These are phyloP conservation scores for Agrocybe praecox DNA, from an alignment of 768 basidiomycete species.

Conservation along the genomic window DNA sequence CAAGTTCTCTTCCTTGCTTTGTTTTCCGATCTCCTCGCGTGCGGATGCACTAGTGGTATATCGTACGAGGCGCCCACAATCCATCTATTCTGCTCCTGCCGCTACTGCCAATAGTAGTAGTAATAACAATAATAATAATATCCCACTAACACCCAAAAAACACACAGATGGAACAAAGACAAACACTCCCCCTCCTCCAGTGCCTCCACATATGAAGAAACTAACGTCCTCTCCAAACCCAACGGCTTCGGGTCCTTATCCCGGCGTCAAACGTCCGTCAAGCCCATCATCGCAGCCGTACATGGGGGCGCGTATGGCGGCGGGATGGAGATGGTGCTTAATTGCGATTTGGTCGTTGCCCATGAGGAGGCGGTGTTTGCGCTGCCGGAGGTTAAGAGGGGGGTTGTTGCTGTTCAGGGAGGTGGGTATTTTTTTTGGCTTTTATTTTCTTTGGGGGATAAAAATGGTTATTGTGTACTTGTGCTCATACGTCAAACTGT, in stretches of 20 bases:
- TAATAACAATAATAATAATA: too few relatives aligned
- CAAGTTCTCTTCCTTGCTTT: too few relatives aligned
- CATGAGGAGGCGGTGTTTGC: conserved; percentile 69
- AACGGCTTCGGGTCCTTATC: conserved; percentile 79
- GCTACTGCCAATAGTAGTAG: too few relatives aligned
- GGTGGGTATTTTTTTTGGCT: conserved; percentile 40
- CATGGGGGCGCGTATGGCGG: conserved; percentile 75
- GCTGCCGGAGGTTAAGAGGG: conserved; percentile 77
- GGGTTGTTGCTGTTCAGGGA: conserved; percentile 73
- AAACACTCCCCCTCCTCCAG: conserved; percentile 44
- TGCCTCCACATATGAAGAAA: too few relatives aligned
- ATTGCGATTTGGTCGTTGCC: conserved; percentile 79
- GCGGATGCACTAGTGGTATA: too few relatives aligned
- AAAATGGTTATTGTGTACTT: not conserved
- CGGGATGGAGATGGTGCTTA: conserved; percentile 67
- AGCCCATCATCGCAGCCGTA: conserved; percentile 83
- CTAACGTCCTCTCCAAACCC: conserved; percentile 35
- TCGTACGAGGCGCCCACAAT: too few relatives aligned
- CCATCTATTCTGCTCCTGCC: too few relatives aligned
- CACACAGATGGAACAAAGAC: conserved; percentile 60
- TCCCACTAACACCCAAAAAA: not conserved
- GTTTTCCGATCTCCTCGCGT: too few relatives aligned
- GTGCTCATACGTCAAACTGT: too few relatives aligned
- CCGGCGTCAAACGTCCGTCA: conserved; percentile 56
- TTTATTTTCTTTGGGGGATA: not conserved